phyloP scores from a whole-genome alignment of 2,329 filamentous ascomycete species.

The Colletotrichum cereale region DNA sequence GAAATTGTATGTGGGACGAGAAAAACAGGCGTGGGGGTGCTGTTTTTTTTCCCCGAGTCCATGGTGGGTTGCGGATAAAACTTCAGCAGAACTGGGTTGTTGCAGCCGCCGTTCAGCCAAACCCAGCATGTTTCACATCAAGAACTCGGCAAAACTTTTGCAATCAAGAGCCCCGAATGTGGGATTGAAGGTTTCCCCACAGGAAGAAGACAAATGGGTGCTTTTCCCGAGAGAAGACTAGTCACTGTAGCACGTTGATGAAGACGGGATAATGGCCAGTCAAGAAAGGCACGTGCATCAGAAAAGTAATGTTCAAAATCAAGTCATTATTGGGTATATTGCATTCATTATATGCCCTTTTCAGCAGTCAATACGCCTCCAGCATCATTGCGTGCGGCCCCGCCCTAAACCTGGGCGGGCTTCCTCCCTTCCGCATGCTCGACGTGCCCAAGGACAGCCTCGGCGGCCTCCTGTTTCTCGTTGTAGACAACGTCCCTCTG shows the following conservation, averaged over 20 bases:
- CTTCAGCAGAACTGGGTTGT: not conserved
- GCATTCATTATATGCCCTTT: constrained; percentile 38
- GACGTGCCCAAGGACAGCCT: constrained; percentile 47
- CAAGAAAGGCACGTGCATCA: not conserved
- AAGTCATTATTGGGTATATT: constrained; percentile 35
- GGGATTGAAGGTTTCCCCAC: too few species aligned
- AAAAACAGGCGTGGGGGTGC: not conserved
- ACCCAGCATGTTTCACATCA: too few species aligned
- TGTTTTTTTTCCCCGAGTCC: not conserved
- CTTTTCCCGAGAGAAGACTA: not conserved
- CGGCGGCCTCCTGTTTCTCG: constrained; percentile 58
- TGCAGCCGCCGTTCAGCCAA: too few species aligned
- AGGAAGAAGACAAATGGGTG: too few species aligned
- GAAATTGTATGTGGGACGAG: not conserved
- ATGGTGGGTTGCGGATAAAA: not conserved
- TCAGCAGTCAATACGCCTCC: not conserved
- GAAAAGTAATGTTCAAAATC: not conserved
- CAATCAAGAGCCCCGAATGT: too few species aligned
- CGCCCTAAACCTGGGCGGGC: constrained; percentile 19
- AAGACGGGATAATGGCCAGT: not conserved
- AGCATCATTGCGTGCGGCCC: not conserved
- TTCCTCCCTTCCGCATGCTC: constrained; percentile 53
- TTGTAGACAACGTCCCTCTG: constrained; percentile 56
- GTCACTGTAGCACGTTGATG: not conserved
- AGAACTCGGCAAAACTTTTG: too few species aligned